Evolutionary conservation across 2,329 filamentous ascomycete species (phyloP), one percentile per base, ranked within the genome.

Genomic region (Furcasterigmium furcatum): DNA sequence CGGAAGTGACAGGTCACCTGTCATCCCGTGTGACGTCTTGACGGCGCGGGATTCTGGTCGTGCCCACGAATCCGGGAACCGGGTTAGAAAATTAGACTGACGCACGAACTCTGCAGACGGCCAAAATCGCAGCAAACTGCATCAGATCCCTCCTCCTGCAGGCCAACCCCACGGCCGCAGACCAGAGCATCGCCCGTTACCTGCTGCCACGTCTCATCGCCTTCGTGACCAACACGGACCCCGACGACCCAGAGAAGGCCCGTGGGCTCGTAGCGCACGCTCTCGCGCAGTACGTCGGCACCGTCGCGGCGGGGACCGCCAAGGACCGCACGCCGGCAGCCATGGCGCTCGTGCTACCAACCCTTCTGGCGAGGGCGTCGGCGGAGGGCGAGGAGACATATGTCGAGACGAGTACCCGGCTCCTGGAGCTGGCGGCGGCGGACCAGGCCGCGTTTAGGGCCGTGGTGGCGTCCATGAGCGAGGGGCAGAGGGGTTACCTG

Each of bases 51-150:
- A n/a, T n/a, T n/a, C n/a, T n/a, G n/a, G n/a, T n/a, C n/a, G n/a
- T n/a, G n/a, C n/a, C n/a, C n/a, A n/a, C n/a, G n/a, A 36, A 32
- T 41, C 9, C 24, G 39, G 7, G 20, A 21, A 30, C 24, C 40
- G 12, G 24, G 24, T 27, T 27, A 27, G 24, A 27, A 27, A 12
- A 35, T 8, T 7, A 35, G 32, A 43, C 50, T 52, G 36, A 52
- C 46, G 40, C 13, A 12, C 13, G 16, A 29, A 18, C 39, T 47
- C 53, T 41, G 25, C 44, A 86, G 81, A 92, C 89, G 2, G 87
- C 88, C 45, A 95, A 88, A 59, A 91, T 96, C 46, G 91, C 94
- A 2, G 87, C 90, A 50, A 91, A 90, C 59, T 99, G 94, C 65
- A 82, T 92, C 54, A 84, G 91, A 46, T 94, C 91, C 8, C 77